Evolutionary conservation across 805 yeast species (phyloP).

Genomic region (Kodamaea hsintzibuensis): DNA sequence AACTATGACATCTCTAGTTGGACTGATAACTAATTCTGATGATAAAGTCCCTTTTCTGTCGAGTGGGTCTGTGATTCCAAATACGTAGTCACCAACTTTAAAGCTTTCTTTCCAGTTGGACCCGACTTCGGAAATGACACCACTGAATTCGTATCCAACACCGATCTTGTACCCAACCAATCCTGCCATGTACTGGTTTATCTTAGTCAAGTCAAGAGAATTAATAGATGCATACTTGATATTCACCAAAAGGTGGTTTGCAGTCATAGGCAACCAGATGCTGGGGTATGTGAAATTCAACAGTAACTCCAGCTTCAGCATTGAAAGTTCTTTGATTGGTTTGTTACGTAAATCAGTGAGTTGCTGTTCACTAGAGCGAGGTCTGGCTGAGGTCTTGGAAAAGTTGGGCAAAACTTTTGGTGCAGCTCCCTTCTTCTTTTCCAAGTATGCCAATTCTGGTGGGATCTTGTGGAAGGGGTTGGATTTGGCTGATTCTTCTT

Average conservation of each 20-base stretch:
- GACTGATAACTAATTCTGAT: constrained; percentile 56
- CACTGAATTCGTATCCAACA: constrained; percentile 70
- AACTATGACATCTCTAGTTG: constrained; percentile 44
- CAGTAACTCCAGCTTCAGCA: constrained; percentile 43
- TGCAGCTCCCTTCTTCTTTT: constrained; percentile 23
- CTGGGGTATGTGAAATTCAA: constrained; percentile 56
- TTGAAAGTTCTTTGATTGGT: constrained; percentile 51
- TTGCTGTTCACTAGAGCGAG: not conserved
- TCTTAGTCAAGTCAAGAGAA: constrained; percentile 64
- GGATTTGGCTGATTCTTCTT: constrained; percentile 25
- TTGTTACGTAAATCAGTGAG: constrained; percentile 44
- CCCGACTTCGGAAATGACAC: constrained; percentile 60
- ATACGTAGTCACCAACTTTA: constrained; percentile 61
- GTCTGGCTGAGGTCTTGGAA: constrained; percentile 9
- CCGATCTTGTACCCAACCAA: constrained; percentile 58
- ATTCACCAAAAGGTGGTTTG: constrained; percentile 54
- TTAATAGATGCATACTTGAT: constrained; percentile 61
- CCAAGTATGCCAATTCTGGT: constrained; percentile 40
- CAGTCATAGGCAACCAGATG: constrained; percentile 49
- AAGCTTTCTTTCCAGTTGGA: constrained; percentile 33
- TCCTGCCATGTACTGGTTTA: constrained; percentile 53
- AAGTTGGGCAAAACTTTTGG: constrained; percentile 30
- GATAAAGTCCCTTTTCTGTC: constrained; percentile 58
- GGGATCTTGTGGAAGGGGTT: constrained; percentile 43
- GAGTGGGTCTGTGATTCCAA: constrained; percentile 58